A percentile compares a stretch with the other conserved stretches of the same genome.
Evolutionary conservation across 1,139 yeast genomes (phyloP).

Genomic region (Groenewaldozyma auringiensis): DNA sequence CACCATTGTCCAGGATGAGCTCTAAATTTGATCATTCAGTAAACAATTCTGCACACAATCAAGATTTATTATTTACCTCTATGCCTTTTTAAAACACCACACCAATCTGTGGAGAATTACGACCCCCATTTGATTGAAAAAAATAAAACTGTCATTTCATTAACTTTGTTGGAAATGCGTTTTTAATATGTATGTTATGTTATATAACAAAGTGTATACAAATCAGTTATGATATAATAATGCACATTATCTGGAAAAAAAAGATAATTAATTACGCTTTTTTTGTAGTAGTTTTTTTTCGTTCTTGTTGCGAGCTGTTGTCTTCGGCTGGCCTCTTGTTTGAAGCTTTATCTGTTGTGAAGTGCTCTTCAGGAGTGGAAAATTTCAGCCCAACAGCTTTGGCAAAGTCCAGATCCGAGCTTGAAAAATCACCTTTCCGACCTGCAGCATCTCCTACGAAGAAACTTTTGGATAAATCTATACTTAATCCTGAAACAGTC

Average conservation of each 20-base stretch:
- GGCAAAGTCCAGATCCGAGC: conserved; percentile 69
- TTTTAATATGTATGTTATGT: too few relatives aligned
- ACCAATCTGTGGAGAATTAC: too few relatives aligned
- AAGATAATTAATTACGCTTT: too few relatives aligned
- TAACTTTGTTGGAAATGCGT: too few relatives aligned
- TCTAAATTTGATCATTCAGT: neutral
- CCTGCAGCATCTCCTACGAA: conserved; percentile 99
- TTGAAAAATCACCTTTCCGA: conserved; percentile 64
- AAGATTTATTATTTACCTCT: too few relatives aligned
- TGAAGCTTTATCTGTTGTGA: conserved; percentile 8
- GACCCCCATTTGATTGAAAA: too few relatives aligned
- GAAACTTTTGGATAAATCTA: conserved; percentile 43
- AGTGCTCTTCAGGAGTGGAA: conserved; percentile 60
- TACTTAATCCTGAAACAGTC: conserved; percentile 13
- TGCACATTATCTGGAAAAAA: neutral
- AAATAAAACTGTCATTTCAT: too few relatives aligned
- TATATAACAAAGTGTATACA: too few relatives aligned
- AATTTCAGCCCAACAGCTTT: conserved; percentile 45
- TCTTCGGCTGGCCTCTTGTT: neutral
- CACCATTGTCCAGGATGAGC: conserved; percentile 58
- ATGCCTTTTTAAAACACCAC: too few relatives aligned
- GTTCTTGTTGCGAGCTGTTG: neutral
- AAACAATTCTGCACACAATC: too few relatives aligned
- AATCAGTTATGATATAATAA: too few relatives aligned
- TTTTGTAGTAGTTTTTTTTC: neutral